A percentile compares a stretch with the other conserved stretches of the same genome.
These are phyloP conservation scores for Kodamaea plutei DNA, from an alignment of 1,139 yeast species.

Conservation along the genomic window DNA sequence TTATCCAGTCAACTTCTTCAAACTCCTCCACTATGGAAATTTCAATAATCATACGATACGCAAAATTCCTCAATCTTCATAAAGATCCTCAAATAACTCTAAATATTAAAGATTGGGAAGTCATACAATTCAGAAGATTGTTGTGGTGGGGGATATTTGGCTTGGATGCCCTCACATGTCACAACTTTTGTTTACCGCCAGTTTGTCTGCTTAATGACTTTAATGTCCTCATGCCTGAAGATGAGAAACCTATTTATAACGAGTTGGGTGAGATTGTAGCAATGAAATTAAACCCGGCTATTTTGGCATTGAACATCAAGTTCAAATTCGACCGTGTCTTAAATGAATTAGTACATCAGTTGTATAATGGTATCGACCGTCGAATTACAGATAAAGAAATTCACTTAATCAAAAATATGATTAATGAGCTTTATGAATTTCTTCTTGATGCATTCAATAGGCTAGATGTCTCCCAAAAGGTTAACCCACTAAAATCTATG, in stretches of 20 bases:
- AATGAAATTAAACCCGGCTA: slow-evolving; percentile 31
- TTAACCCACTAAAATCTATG: slow-evolving; percentile 23
- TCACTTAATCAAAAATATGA: slow-evolving; percentile 43
- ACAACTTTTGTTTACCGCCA: slow-evolving; percentile 56
- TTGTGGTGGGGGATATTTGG: slow-evolving; percentile 67
- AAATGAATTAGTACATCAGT: slow-evolving; percentile 46
- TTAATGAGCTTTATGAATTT: slow-evolving; percentile 45
- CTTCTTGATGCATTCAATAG: slow-evolving; percentile 35
- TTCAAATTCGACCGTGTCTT: slow-evolving; percentile 49
- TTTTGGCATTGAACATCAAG: slow-evolving; percentile 48
- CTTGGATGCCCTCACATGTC: slow-evolving; percentile 54
- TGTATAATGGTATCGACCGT: slow-evolving; percentile 37
- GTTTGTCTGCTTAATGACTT: slow-evolving; percentile 51
- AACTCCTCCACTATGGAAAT: slow-evolving; percentile 52
- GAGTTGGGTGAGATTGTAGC: slow-evolving; percentile 21
- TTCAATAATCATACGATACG: slow-evolving; percentile 49
- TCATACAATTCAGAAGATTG: slow-evolving; percentile 49
- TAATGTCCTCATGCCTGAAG: slow-evolving; percentile 53
- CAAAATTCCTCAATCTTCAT: slow-evolving; percentile 52
- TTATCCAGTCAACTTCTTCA: slow-evolving; percentile 53
- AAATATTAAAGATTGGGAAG: slow-evolving; percentile 43
- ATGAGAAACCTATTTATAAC: slow-evolving; percentile 35
- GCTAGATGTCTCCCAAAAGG: slow-evolving; percentile 15
- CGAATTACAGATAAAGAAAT: slow-evolving; percentile 39
- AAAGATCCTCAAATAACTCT: slow-evolving; percentile 58